A percentile compares a stretch with the other conserved stretches of the same genome.
Evolutionary conservation across 2,329 filamentous ascomycete species (phyloP).

Genomic region (Colletotrichum sp.): DNA sequence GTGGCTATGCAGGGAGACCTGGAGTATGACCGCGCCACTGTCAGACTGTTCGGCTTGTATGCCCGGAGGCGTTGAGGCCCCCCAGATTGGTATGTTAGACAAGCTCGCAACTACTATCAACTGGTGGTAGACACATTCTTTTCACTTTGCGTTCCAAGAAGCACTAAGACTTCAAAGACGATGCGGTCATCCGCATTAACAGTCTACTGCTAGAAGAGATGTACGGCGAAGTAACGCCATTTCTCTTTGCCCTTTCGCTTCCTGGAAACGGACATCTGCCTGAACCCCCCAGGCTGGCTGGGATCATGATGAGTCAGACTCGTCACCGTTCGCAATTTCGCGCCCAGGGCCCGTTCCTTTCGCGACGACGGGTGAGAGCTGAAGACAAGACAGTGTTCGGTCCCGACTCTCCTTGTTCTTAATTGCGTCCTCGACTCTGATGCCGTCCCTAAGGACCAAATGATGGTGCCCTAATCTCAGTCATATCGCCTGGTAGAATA

Average conservation of each 20-base stretch:
- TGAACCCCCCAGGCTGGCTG: background rate
- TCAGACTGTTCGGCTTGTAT: background rate
- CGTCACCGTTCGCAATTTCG: background rate
- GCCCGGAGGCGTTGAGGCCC: background rate
- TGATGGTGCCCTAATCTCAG: no score
- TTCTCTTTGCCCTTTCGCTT: no score
- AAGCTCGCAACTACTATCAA: no score
- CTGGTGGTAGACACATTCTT: no score
- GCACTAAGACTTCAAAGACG: background rate
- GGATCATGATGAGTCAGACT: rapidly evolving
- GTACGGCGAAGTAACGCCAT: background rate
- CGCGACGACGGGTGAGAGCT: background rate
- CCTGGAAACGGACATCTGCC: no score
- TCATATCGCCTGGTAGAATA: no score
- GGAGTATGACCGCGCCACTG: background rate
- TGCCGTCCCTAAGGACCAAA: no score
- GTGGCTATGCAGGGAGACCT: background rate
- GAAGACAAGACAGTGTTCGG: background rate
- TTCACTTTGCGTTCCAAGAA: background rate
- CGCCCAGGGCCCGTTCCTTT: background rate
- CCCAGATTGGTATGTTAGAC: rapidly evolving
- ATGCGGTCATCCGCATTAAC: background rate
- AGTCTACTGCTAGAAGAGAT: background rate
- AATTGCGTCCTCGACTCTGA: no score
- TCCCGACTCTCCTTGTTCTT: no score